Conservation (phyloP, 2,329 filamentous ascomycete species). For the Ceratocystis smalleyi region DNA sequence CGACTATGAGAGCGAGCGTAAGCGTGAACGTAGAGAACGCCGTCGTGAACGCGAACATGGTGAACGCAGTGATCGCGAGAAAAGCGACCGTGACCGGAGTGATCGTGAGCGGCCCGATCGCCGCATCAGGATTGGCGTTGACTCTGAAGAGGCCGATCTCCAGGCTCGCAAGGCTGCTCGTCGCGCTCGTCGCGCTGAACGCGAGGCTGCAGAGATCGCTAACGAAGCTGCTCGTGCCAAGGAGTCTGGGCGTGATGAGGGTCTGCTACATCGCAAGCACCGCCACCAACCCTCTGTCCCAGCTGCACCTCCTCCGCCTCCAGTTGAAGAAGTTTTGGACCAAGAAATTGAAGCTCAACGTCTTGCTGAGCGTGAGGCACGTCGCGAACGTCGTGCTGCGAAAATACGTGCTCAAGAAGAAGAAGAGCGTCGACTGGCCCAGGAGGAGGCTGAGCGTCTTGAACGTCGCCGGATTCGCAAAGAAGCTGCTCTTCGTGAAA, state of each 20-base stretch:
- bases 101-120: slow-evolving; percentile 36
- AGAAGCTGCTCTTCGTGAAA: slow-evolving; percentile 31
- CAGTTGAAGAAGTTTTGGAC: background rate
- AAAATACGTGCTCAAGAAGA: slow-evolving; percentile 9
- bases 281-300: background rate
- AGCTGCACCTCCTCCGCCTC: background rate
- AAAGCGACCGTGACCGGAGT: slow-evolving; percentile 32
- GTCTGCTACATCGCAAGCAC: background rate
- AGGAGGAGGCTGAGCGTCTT: slow-evolving; percentile 39
- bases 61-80: slow-evolving; percentile 27
- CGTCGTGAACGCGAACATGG: slow-evolving; percentile 18
- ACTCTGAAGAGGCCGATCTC: slow-evolving; percentile 38
- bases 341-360: background rate
- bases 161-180: slow-evolving; percentile 49
- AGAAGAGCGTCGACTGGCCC: slow-evolving; percentile 29
- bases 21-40: slow-evolving; percentile 5
- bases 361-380: background rate
- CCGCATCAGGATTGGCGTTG: slow-evolving; percentile 33
- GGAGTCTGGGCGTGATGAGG: slow-evolving; percentile 26
- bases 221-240: slow-evolving; percentile 43
- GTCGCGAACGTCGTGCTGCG: slow-evolving; percentile 3
- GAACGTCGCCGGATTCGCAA: slow-evolving; percentile 36
- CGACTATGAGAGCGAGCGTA: slow-evolving; percentile 18
- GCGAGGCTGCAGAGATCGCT: slow-evolving; percentile 33
- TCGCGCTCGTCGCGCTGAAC: slow-evolving; percentile 41